Evolutionary conservation across 1,139 yeast genomes (phyloP), one percentile per base, ranked within the genome.

Genomic region (Protomyces inouyei): DNA sequence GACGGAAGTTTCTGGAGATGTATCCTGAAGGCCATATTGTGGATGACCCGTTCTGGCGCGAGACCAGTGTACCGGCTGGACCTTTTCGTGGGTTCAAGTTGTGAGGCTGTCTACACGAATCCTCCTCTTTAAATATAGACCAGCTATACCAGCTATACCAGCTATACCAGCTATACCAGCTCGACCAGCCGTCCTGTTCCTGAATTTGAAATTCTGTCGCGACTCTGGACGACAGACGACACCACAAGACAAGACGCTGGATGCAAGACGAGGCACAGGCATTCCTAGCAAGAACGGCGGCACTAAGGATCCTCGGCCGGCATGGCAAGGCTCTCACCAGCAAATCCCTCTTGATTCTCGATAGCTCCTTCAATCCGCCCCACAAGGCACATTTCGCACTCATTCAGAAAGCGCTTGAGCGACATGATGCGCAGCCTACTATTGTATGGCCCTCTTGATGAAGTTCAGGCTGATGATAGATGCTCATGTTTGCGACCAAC

Each of bases 381-480:
- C 64, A 60, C 38, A 16, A 57, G 25, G 64, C 64, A 14, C 64
- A 60, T 25, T 51, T 60, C 40, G 64, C 64, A 18, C 55, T 60
- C 23, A 55, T 55, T 28, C 45, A 48, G 9, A 37, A 23, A n/a
- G 59, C 63, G 9, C 35, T 59, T n/a, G 53, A 59, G 35, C 52
- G 38, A 18, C 21, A 59, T 21, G 57, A 52, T n/a, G 25, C 40
- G 32, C 57, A 56, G 9, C 37, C 52, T 8, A 21, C 57, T 4
- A 51, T 59, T 48, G 63, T 59, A 35, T 14, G 63, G n/a, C 36
- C 14, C 21, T 2, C 2, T 8, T 16, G 14, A 8, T 6, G 43
- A 38, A 4, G 6, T 23, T 52, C 21, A 28, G 14, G 45, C 21
- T 28, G 54, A 25, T 38, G 38, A 4, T 8, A 54, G 59, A 21